Percentiles rank a stretch among this genome's conserved stretches.
These are phyloP conservation scores for Cytospora mali DNA, from an alignment of 2,329 filamentous ascomycete genomes.

Conservation along the genomic window DNA sequence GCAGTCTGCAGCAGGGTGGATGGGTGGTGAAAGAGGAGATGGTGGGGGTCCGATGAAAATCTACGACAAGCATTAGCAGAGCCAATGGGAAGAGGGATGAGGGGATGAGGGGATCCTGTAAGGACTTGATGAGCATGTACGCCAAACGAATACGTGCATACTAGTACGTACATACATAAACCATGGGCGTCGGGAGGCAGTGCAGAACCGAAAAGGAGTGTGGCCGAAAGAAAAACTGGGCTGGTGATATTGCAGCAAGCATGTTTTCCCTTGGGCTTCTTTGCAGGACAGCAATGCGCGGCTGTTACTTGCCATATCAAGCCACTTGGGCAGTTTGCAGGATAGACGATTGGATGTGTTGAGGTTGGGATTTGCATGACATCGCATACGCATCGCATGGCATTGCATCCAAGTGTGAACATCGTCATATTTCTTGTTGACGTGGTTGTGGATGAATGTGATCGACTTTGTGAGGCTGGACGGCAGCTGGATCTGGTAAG, in stretches of 20 bases:
- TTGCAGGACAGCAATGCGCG: conserved; percentile 1
- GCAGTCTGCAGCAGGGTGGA: conserved; percentile 18
- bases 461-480: background rate
- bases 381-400: conserved; percentile 15
- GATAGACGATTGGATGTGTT: conserved; percentile 1
- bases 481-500: background rate
- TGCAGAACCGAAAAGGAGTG: conserved; percentile 5
- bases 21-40: conserved; percentile 4
- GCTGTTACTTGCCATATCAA: conserved; percentile 19
- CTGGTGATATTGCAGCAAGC: background rate
- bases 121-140: conserved; percentile 9
- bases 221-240: conserved; percentile 1
- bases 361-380: conserved; percentile 20
- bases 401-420: conserved; percentile 8
- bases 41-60: conserved; percentile 18
- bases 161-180: conserved; percentile 13
- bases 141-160: no score
- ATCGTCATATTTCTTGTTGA: conserved; percentile 3
- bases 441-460: conserved; percentile 1
- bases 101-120: conserved; percentile 1
- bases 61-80: conserved; percentile 23
- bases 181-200: background rate
- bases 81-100: conserved; percentile 11
- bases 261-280: background rate
- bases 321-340: conserved; percentile 3